These are phyloP conservation scores for Hypoxylon sp. DNA, from an alignment of 2,329 filamentous ascomycete species.

Conservation along the genomic window DNA sequence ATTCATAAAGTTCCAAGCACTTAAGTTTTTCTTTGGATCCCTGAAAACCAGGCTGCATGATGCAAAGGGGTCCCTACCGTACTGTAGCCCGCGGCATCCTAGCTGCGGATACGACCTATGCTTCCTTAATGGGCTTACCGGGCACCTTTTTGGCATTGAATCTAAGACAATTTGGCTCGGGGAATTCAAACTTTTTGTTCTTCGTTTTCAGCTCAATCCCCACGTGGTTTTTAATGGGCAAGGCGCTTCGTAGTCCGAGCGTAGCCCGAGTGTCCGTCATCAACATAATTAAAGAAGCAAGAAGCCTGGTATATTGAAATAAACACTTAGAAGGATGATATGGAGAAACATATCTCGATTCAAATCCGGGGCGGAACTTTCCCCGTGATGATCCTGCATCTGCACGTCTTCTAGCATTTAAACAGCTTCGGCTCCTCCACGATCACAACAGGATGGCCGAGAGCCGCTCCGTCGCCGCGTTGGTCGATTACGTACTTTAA, in stretches of 20 bases:
- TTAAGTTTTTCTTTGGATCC: constrained; percentile 11
- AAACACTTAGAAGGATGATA: constrained; percentile 6
- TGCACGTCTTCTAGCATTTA: constrained; percentile 6
- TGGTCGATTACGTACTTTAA: constrained; percentile 50
- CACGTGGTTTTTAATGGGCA: neutral
- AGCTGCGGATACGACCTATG: constrained; percentile 26
- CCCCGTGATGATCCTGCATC: constrained; percentile 29
- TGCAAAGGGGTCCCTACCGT: constrained; percentile 23
- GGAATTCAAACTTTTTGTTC: constrained; percentile 9
- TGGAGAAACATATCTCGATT: constrained; percentile 18
- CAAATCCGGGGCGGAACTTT: constrained; percentile 13
- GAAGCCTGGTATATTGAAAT: neutral
- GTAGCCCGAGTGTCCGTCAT: constrained; percentile 13
- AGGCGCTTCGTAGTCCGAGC: neutral
- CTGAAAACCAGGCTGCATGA: constrained; percentile 33
- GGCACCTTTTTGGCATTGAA: constrained; percentile 12
- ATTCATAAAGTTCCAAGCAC: constrained; percentile 11
- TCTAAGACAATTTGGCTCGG: constrained; percentile 13
- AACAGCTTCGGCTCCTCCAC: constrained; percentile 19
- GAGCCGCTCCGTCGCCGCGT: constrained; percentile 22
- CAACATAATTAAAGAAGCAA: neutral
- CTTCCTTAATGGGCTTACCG: constrained; percentile 8
- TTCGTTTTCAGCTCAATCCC: constrained; percentile 14
- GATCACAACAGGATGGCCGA: constrained; percentile 27
- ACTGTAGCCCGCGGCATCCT: constrained; percentile 22